phyloP scores from a whole-genome alignment of 2,329 filamentous ascomycete species.

The Neofusicoccum umdonicola region DNA sequence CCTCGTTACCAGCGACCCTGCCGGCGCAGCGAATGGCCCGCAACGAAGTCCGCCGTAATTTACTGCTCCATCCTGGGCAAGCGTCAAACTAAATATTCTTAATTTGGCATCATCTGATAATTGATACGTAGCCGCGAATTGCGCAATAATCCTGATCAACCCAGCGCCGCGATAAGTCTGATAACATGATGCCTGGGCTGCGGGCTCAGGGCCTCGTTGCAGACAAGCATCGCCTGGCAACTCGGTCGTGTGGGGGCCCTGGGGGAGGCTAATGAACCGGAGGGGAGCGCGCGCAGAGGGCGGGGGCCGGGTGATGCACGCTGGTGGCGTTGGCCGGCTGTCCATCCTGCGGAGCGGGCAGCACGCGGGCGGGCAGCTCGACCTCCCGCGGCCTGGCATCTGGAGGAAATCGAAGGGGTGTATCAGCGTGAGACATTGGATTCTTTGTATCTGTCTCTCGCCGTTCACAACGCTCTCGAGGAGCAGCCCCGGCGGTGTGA shows the following conservation, averaged over 20 bases:
- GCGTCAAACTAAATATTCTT: background rate
- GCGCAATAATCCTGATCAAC: conserved; percentile 2
- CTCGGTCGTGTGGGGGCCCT: background rate
- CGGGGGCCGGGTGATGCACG: conserved; percentile 10
- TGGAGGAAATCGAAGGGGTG: background rate
- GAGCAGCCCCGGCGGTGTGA: background rate
- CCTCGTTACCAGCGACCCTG: background rate
- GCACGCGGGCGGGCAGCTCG: background rate
- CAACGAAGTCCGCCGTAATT: conserved; percentile 6
- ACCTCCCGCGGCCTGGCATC: background rate
- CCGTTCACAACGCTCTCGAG: background rate
- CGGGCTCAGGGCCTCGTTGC: background rate
- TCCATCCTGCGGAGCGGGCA: background rate
- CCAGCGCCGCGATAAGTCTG: background rate
- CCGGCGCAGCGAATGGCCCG: background rate
- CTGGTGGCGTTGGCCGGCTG: background rate
- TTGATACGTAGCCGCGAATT: conserved; percentile 12
- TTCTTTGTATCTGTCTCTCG: conserved; percentile 2
- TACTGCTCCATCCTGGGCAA: background rate
- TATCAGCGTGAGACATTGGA: conserved; percentile 11
- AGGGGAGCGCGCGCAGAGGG: background rate
- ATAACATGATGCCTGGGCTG: background rate
- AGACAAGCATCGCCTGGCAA: background rate
- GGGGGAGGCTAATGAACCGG: background rate
- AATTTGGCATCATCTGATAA: conserved; percentile 13